Percentiles rank a stretch among this genome's conserved stretches.
Evolutionary conservation across 139 green algal species (phyloP).

Genomic region (Closterium sp.): DNA sequence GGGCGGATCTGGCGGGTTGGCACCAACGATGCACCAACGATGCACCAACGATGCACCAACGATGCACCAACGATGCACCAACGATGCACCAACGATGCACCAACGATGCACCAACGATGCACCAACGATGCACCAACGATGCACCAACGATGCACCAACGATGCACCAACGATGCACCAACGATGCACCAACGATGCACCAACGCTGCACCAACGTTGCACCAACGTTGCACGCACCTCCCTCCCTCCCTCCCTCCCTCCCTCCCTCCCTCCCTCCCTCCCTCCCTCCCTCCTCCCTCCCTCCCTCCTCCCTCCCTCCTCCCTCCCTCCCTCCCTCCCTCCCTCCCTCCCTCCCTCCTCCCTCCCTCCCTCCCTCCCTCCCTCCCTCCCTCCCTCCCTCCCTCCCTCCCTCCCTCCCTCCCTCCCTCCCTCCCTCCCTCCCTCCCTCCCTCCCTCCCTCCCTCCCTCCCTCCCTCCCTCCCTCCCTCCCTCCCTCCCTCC

Average conservation of each 20-base stretch:
- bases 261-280: not conserved
- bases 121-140: too few relatives aligned
- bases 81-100: too few relatives aligned
- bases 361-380: not conserved
- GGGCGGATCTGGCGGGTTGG: too few relatives aligned
- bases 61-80: too few relatives aligned
- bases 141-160: too few relatives aligned
- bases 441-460: not conserved
- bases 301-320: not conserved
- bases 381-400: not conserved
- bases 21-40: too few relatives aligned
- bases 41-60: too few relatives aligned
- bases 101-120: too few relatives aligned
- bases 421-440: not conserved
- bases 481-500: not conserved
- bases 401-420: not conserved
- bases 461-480: not conserved
- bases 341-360: not conserved
- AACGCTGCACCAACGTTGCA: too few relatives aligned
- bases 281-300: not conserved
- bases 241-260: slow-evolving; percentile 2
- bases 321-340: not conserved
- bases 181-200: too few relatives aligned
- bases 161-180: too few relatives aligned
- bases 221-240: not conserved